Evolutionary conservation across 176 grass and related monocot species (phyloP).

Genomic region (Paspalum vaginatum): DNA sequence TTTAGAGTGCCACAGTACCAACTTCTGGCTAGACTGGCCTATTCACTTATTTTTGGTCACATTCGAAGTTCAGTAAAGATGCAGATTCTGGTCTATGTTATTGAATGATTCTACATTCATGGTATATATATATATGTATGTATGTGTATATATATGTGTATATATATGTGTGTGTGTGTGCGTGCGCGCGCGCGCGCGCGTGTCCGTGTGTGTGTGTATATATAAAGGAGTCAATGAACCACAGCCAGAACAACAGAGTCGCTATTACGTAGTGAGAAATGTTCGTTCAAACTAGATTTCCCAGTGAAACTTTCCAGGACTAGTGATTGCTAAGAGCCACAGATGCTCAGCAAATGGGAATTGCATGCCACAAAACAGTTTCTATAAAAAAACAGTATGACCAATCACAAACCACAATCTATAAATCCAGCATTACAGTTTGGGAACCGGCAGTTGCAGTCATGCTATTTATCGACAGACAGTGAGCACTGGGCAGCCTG

Average conservation of each 20-base stretch:
- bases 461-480: slow-evolving; percentile 1
- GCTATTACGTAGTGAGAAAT: slow-evolving; percentile 1
- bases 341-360: not conserved
- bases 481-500: not conserved
- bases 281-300: not conserved
- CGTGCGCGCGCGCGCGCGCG: too few species aligned
- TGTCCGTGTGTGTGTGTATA: too few species aligned
- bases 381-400: not conserved
- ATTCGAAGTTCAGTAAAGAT: not conserved
- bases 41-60: not conserved
- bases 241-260: not conserved
- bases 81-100: not conserved
- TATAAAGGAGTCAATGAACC: not conserved
- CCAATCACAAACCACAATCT: slow-evolving; percentile 2
- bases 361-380: not conserved
- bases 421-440: slow-evolving; percentile 20
- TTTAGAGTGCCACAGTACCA: not conserved
- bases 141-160: too few species aligned
- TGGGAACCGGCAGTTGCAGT: not conserved
- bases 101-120: not conserved
- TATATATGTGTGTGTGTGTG: too few species aligned
- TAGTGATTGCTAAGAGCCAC: not conserved
- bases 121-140: not conserved
- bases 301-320: not conserved
- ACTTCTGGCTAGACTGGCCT: not conserved